These are phyloP conservation scores for Nicotiana paniculata DNA, from an alignment of 257 asterid species.

Conservation along the genomic window DNA sequence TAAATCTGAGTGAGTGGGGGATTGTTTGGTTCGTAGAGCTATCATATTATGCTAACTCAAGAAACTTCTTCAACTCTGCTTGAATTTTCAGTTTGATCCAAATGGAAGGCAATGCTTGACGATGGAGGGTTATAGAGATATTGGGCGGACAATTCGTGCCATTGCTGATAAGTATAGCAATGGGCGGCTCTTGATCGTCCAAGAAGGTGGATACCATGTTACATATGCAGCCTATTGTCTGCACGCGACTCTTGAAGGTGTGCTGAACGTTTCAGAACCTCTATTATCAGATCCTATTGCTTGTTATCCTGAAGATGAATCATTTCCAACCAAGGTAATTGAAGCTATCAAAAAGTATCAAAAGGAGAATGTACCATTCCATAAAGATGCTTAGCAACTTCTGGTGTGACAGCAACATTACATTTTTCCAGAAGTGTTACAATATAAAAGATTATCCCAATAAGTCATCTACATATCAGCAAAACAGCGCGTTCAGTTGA, in stretches of 20 bases:
- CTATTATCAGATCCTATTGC: conserved; percentile 74
- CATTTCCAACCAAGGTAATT: conserved; percentile 31
- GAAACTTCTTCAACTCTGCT: not conserved
- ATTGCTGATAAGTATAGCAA: conserved; percentile 50
- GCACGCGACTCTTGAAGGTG: conserved; percentile 85
- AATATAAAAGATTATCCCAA: not conserved
- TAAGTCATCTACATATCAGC: not conserved
- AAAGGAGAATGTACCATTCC: conserved; percentile 34
- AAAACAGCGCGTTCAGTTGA: not conserved
- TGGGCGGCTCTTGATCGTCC: conserved; percentile 71
- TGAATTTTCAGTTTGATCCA: conserved; percentile 69
- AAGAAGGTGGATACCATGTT: conserved; percentile 94
- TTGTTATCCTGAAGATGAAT: conserved; percentile 72
- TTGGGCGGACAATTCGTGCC: conserved; percentile 51
- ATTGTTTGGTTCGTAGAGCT: not conserved
- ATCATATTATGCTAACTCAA: not conserved
- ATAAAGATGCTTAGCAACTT: conserved; percentile 17
- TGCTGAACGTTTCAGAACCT: conserved; percentile 49
- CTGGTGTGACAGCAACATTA: too few relatives aligned
- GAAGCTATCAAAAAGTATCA: conserved; percentile 54
- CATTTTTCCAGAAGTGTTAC: not conserved
- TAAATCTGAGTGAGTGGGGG: not conserved
- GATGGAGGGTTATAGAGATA: conserved; percentile 76
- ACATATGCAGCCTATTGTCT: conserved; percentile 89
- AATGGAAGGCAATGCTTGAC: conserved; percentile 96